These are phyloP conservation scores for Starmerella bacillaris DNA, from an alignment of 805 yeast genomes.

Conservation along the genomic window DNA sequence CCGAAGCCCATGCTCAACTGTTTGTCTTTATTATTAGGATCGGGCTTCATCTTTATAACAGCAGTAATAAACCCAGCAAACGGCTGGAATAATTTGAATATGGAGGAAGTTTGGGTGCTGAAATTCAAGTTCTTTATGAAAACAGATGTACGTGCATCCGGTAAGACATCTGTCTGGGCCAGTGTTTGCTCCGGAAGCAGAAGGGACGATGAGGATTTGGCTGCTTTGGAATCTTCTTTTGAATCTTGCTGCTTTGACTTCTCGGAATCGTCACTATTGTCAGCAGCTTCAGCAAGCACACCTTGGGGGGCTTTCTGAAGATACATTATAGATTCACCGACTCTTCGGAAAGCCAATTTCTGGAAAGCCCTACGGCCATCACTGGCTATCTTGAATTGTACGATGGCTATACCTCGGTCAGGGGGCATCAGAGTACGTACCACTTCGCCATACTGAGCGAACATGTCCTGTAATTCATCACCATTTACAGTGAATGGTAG, in stretches of 20 bases:
- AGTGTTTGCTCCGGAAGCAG: constrained; percentile 15
- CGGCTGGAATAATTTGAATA: constrained; percentile 45
- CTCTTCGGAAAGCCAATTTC: constrained; percentile 69
- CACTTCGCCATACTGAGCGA: constrained; percentile 61
- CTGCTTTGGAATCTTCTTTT: constrained; percentile 29
- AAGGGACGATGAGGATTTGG: constrained; percentile 14
- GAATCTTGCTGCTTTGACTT: constrained; percentile 23
- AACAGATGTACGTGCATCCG: constrained; percentile 48
- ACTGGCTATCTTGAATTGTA: constrained; percentile 69
- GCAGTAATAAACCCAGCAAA: constrained; percentile 69
- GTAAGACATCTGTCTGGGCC: constrained; percentile 23
- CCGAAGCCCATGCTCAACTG: constrained; percentile 94
- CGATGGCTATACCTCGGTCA: constrained; percentile 86
- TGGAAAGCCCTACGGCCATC: constrained; percentile 79
- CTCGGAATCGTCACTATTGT: constrained; percentile 26
- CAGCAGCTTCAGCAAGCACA: constrained; percentile 35
- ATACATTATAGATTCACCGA: constrained; percentile 72
- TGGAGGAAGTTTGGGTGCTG: constrained; percentile 42
- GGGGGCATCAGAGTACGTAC: constrained; percentile 83
- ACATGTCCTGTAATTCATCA: constrained; percentile 67
- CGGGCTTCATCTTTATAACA: constrained; percentile 72
- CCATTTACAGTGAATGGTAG: constrained; percentile 73
- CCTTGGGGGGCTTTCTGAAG: constrained; percentile 87
- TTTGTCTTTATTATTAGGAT: constrained; percentile 50
- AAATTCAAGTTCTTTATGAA: constrained; percentile 88